Evolutionary conservation across 371 early-diverging fungal species (phyloP), one percentile per base, ranked within the genome.

Genomic region (Mucor racemosus): DNA sequence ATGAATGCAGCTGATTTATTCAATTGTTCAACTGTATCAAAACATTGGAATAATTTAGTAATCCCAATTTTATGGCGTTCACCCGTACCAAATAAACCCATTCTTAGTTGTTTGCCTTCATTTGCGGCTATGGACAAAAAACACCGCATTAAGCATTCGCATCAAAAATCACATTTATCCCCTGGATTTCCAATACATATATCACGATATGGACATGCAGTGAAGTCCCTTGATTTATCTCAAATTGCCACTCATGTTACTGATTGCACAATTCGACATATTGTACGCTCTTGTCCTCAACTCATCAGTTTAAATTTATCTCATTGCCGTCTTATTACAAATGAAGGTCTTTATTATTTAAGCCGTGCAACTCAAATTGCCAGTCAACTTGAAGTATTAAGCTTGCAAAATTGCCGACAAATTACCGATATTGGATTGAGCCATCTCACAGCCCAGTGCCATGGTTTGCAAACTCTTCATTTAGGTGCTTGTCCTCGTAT

Each of bases 11-110:
- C 40, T 3, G 75, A 71, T 31, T 58, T 75, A 8, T 75, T 57
- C 15, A 64, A 74, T 31, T 75, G 74, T 40, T 69, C 74, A 10
- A 58, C 65, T 6, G 80, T 80, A 14, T 68, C 66, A 57, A 73
- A 66, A 31, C 74, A 64, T 21, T 80, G 80, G 80, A 72, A 76
- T 68, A 50, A 62, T 38, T 55, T 80, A 39, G 65, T 63, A 41
- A 74, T 72, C n/a, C 78, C 78, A 11, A 68, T 77, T 54, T 48
- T 80, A 33, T 80, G 80, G 80, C 74, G 46, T 64, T 70, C 71
- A n/a, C 71, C 75, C 40, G 35, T 62, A 34, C 76, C 74, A 33
- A 64, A 36, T 15, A 38, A 64, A 5, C 67, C 68, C 14, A 64
- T 73, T 41, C 38, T 76, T 8, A 69, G 71, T 31, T 75, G 73